phyloP scores from a whole-genome alignment of 768 basidiomycete genomes.

The Agaricus subrufescens region DNA sequence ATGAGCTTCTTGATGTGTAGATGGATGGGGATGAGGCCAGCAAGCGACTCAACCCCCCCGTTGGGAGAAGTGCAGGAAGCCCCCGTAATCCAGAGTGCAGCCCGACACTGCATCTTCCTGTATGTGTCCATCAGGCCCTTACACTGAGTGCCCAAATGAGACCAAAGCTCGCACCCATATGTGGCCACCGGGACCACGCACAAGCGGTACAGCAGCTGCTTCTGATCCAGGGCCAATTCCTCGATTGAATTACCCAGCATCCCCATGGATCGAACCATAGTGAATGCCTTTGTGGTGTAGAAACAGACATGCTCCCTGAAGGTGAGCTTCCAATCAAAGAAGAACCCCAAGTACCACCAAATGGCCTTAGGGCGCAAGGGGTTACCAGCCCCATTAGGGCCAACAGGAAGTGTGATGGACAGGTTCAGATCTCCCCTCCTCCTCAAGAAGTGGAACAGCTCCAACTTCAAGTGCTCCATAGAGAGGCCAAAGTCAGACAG shows the following conservation, averaged over 20 bases:
- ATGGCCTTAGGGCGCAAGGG: neutral
- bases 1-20: conserved; percentile 1
- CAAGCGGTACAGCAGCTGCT: neutral
- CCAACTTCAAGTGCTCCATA: neutral
- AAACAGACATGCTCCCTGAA: neutral
- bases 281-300: neutral
- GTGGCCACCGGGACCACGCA: neutral
- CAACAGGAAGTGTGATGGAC: neutral
- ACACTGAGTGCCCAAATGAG: neutral
- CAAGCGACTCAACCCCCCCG: neutral
- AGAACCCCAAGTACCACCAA: conserved; percentile 5
- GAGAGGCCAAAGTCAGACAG: neutral
- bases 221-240: neutral
- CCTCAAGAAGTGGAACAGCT: neutral
- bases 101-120: neutral
- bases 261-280: neutral
- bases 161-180: neutral
- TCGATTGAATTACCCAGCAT: neutral
- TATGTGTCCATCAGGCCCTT: no score
- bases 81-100: conserved; percentile 4
- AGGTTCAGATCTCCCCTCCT: neutral
- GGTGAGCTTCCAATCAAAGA: neutral
- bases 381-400: neutral
- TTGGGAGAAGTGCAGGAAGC: conserved; percentile 2
- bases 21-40: neutral